These are phyloP conservation scores for Penicillium rolfsii DNA, from an alignment of 2,329 filamentous ascomycete species.

Conservation along the genomic window DNA sequence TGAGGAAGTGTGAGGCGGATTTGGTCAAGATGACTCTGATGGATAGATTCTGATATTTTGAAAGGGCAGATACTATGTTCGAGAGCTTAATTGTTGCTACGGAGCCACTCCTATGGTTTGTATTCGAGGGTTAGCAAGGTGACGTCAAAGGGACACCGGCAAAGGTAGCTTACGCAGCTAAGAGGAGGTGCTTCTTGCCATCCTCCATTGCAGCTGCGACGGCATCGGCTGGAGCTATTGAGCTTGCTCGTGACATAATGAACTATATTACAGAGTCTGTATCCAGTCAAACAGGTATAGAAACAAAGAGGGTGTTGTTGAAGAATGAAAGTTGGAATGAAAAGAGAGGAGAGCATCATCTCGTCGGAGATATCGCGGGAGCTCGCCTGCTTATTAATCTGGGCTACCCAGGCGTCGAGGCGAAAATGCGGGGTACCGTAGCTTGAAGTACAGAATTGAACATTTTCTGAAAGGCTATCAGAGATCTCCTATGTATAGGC, in stretches of 20 bases:
- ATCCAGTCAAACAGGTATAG: neutral
- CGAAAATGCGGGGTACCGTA: neutral
- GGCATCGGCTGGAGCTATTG: slow-evolving; percentile 1
- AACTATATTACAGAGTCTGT: too few species aligned
- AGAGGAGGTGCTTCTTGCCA: slow-evolving; percentile 6
- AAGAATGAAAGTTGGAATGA: too few species aligned
- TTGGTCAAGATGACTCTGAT: slow-evolving; percentile 83
- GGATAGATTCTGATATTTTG: slow-evolving; percentile 59
- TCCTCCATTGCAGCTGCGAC: slow-evolving; percentile 7
- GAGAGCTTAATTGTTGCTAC: slow-evolving; percentile 82
- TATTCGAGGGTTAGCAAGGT: neutral
- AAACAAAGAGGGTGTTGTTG: neutral
- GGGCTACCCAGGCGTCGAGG: neutral
- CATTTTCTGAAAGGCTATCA: neutral
- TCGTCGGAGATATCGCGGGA: neutral
- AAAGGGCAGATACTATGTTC: slow-evolving; percentile 59
- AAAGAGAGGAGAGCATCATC: too few species aligned
- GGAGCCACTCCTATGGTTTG: slow-evolving; percentile 13
- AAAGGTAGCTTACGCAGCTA: slow-evolving; percentile 4
- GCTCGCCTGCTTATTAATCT: neutral
- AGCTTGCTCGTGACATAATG: slow-evolving; percentile 8
- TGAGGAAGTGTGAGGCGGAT: slow-evolving; percentile 74
- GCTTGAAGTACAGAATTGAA: neutral
- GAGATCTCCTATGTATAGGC: neutral
- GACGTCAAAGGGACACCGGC: neutral